Percentiles rank a stretch among this genome's conserved stretches.
These are phyloP conservation scores for Candida montana DNA, from an alignment of 805 yeast species.

Conservation along the genomic window DNA sequence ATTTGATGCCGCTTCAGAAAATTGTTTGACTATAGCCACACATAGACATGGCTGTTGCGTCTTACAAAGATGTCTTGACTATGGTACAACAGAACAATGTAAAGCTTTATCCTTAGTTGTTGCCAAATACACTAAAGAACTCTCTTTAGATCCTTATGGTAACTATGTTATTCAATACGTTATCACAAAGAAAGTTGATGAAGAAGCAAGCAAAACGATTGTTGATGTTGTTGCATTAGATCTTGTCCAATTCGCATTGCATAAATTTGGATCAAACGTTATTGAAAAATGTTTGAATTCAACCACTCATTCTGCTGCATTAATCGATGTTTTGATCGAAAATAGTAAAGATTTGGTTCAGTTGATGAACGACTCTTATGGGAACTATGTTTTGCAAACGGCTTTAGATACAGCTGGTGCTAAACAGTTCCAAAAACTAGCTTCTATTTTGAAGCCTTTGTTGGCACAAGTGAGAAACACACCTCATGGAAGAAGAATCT, in stretches of 20 bases:
- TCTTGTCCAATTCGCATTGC: conserved; percentile 54
- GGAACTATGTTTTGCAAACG: conserved; percentile 93
- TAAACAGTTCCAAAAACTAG: conserved; percentile 47
- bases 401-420: conserved; percentile 58
- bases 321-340: conserved; percentile 46
- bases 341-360: conserved; percentile 33
- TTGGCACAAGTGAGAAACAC: conserved; percentile 78
- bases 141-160: conserved; percentile 91
- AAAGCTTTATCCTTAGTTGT: conserved; percentile 60
- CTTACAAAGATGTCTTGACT: conserved; percentile 89
- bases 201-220: conserved; percentile 28
- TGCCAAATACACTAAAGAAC: conserved; percentile 58
- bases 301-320: conserved; percentile 36
- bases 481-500: conserved; percentile 93
- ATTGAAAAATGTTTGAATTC: conserved; percentile 78
- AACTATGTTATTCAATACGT: conserved; percentile 96
- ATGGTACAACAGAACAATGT: conserved; percentile 70
- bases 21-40: conserved; percentile 80
- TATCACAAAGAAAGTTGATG: conserved; percentile 37
- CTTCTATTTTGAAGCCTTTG: conserved; percentile 62
- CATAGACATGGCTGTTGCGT: conserved; percentile 99
- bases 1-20: conserved; percentile 72
- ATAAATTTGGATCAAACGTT: conserved; percentile 91
- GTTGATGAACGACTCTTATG: conserved; percentile 83
- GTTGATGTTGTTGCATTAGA: conserved; percentile 29